Percentiles rank a stretch among this genome's conserved stretches.
These are phyloP conservation scores for Raffaelea albimanens DNA, from an alignment of 2,329 filamentous ascomycete species.

Conservation along the genomic window DNA sequence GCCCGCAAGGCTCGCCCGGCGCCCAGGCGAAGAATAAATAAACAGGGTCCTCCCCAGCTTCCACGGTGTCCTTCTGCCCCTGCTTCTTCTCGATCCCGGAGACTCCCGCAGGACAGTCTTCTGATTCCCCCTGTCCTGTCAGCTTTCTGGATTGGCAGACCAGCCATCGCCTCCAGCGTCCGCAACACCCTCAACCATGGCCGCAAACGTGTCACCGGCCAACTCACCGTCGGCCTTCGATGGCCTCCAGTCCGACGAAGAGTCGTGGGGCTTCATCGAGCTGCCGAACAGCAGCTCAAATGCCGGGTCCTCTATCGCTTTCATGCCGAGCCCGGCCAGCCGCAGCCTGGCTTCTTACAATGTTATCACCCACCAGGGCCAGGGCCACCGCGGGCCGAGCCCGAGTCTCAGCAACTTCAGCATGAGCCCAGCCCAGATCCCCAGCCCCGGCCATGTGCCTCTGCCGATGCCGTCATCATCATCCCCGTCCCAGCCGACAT, in stretches of 20 bases:
- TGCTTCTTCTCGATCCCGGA: too few species aligned
- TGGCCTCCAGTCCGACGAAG: slow-evolving; percentile 23
- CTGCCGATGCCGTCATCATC: slow-evolving; percentile 23
- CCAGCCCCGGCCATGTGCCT: slow-evolving; percentile 19
- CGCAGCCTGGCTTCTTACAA: slow-evolving; percentile 42
- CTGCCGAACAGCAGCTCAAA: slow-evolving; percentile 24
- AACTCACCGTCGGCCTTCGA: slow-evolving; percentile 8
- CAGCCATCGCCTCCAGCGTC: not conserved
- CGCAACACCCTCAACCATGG: slow-evolving; percentile 1
- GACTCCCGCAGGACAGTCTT: too few species aligned
- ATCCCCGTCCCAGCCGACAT: slow-evolving; percentile 20
- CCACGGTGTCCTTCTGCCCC: too few species aligned
- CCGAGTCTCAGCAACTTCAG: slow-evolving; percentile 24
- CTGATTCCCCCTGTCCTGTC: too few species aligned
- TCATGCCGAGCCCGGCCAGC: slow-evolving; percentile 40
- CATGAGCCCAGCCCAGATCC: slow-evolving; percentile 8
- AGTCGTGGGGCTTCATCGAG: slow-evolving; percentile 34
- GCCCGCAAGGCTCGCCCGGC: too few species aligned
- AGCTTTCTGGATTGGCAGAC: too few species aligned
- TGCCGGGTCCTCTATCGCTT: slow-evolving; percentile 28
- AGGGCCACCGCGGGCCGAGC: slow-evolving; percentile 19
- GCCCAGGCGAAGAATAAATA: too few species aligned
- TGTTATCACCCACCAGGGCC: slow-evolving; percentile 28
- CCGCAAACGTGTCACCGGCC: slow-evolving; percentile 6
- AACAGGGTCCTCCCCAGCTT: too few species aligned